These are phyloP conservation scores for Chaetoceros muelleri DNA, from an alignment of 108 stramenopile genomes.

Conservation along the genomic window DNA sequence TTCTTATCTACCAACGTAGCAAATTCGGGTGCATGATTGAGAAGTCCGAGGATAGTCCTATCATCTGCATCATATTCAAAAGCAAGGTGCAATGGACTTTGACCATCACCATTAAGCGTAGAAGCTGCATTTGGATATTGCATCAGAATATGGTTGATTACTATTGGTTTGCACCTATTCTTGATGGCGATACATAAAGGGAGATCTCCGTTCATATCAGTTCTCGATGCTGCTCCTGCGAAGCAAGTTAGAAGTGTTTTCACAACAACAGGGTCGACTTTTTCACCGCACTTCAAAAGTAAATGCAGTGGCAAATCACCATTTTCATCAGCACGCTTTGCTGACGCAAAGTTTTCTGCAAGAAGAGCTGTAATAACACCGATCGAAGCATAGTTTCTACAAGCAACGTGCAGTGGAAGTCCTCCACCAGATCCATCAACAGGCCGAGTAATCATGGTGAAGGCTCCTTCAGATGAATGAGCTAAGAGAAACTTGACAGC, in stretches of 20 bases:
- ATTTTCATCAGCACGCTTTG: conserved; percentile 73
- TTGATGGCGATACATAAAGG: conserved; percentile 77
- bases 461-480: conserved; percentile 73
- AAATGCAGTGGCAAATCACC: conserved; percentile 80
- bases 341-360: conserved; percentile 72
- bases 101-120: conserved; percentile 72
- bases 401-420: conserved; percentile 77
- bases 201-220: conserved; percentile 76
- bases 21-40: conserved; percentile 77
- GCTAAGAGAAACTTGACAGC: conserved; percentile 68
- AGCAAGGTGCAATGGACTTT: conserved; percentile 62
- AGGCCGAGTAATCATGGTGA: conserved; percentile 67
- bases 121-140: conserved; percentile 71
- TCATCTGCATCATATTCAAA: conserved; percentile 73
- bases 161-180: conserved; percentile 54
- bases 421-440: conserved; percentile 58
- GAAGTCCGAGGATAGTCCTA: conserved; percentile 63
- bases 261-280: conserved; percentile 77
- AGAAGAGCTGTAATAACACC: conserved; percentile 77
- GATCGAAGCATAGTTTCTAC: conserved; percentile 71
- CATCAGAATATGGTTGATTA: conserved; percentile 56
- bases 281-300: conserved; percentile 74
- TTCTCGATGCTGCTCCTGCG: conserved; percentile 55
- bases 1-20: conserved; percentile 55
- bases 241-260: conserved; percentile 82